Percentiles rank a stretch among this genome's conserved stretches.
Evolutionary conservation across 495 filamentous ascomycete species (phyloP).

Genomic region (Sabuloglossum arenarium): DNA sequence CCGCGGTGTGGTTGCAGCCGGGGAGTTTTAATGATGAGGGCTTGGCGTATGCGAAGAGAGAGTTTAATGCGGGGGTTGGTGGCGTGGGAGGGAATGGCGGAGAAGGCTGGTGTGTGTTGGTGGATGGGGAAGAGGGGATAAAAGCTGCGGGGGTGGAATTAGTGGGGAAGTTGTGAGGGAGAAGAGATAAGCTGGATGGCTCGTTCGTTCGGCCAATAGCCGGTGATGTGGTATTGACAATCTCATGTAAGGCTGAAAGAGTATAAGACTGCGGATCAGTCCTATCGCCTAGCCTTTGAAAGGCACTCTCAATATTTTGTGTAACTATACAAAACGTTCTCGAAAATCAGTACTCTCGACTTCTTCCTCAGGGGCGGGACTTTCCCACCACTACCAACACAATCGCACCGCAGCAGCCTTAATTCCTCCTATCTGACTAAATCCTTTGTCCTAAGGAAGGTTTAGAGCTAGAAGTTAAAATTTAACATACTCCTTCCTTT

Average conservation of each 20-base stretch:
- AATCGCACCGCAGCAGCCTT: too few relatives aligned
- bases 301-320: too few relatives aligned
- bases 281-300: background rate
- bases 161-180: background rate
- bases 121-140: constrained; percentile 3
- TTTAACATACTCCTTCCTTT: too few relatives aligned
- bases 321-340: too few relatives aligned
- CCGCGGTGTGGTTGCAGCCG: constrained; percentile 79
- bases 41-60: constrained; percentile 38
- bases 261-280: background rate
- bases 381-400: too few relatives aligned
- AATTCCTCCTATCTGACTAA: too few relatives aligned
- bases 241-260: background rate
- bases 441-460: too few relatives aligned
- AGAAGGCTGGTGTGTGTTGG: constrained; percentile 7
- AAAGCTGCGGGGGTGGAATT: background rate
- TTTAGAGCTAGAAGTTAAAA: too few relatives aligned
- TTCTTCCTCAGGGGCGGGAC: too few relatives aligned
- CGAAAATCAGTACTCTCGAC: too few relatives aligned
- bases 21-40: constrained; percentile 64
- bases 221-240: background rate
- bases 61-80: constrained; percentile 52
- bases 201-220: background rate
- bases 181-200: background rate
- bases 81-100: constrained; percentile 11